phyloP scores from a whole-genome alignment of 2,329 filamentous ascomycete genomes.

The Paraconiothyrium brasiliense region DNA sequence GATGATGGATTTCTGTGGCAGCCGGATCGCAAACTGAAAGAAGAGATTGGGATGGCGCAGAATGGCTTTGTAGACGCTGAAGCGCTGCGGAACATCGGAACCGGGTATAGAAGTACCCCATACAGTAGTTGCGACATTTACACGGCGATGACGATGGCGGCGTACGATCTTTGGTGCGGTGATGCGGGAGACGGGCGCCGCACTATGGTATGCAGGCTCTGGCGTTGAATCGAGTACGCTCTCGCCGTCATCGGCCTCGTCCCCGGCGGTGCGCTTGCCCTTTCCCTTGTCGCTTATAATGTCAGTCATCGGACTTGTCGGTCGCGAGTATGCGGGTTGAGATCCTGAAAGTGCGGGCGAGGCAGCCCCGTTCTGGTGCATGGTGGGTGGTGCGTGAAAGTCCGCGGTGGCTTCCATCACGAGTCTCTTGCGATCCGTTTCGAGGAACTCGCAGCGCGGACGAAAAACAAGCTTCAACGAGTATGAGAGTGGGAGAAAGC shows the following conservation, averaged over 20 bases:
- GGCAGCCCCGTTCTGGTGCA: not conserved
- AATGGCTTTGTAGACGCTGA: constrained; percentile 48
- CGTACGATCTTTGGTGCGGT: constrained; percentile 28
- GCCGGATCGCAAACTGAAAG: constrained; percentile 42
- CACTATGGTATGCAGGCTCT: not conserved
- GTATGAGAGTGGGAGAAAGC: not conserved
- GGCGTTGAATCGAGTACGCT: not conserved
- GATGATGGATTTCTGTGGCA: constrained; percentile 34
- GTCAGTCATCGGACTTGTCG: constrained; percentile 17
- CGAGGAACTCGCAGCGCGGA: not conserved
- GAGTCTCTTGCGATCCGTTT: not conserved
- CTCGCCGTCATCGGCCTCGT: not conserved
- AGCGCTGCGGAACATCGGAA: constrained; percentile 18
- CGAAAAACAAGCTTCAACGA: not conserved
- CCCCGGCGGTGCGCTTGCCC: constrained; percentile 34
- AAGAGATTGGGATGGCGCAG: constrained; percentile 48
- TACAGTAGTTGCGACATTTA: constrained; percentile 30
- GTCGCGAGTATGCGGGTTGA: not conserved
- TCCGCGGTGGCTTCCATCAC: not conserved
- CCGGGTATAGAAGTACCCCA: constrained; percentile 29
- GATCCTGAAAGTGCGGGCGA: not conserved
- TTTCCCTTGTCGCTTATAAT: constrained; percentile 22
- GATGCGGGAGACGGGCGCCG: constrained; percentile 14
- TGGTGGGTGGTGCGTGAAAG: not conserved
- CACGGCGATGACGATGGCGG: constrained; percentile 33